Base-by-base conservation (phyloP, 352 stramenopile species). In the Phytophthora parvispora region DNA sequence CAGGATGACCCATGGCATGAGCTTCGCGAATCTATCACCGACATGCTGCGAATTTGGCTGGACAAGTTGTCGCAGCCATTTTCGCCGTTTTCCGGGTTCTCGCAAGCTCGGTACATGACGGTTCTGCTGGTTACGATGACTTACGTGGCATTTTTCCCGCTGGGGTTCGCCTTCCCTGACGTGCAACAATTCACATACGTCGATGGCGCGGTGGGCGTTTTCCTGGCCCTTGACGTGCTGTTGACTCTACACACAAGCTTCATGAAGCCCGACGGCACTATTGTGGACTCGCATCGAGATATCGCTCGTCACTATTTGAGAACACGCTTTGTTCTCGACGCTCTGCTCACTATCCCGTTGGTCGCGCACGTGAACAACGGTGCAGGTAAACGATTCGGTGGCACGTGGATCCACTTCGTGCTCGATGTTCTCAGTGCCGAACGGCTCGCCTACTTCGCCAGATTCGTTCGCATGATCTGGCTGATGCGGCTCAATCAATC, bases 111-210 rank as follows among this genome's bases (percentile, higher is more conserved):
- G 5, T 55, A 67, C 3, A 13, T 50, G 2, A 16, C 73, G 12
- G 24, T 85, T 16, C 9, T 78, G 22, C 16, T 78, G 8, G 57
- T 63, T 6, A 60, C 75, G 6, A 15, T 64, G 4, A 40, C 64
- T 32, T 80, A 87, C 31, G 48, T 79, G 0, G 34, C 88, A 6
- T 72, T 59, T 22, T 80, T 84, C 40, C 82, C 84, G 0, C 24
- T 87, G 22, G 54, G 69, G 1, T 60, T 77, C 3, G 80, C 78
- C 2, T 91, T 87, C 67, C 49, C 71, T 0, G 32, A 56, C 1
- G 27, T 65, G 4, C 7, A 62, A 20, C 32, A 47, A 16, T 45
- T 45, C 34, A 9, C 48, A n/a, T 20, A 40, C 43, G 8, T 47
- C 8, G 34, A 53, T 28, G 24, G 49, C 12, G 28, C 54, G 15